A percentile compares a stretch with the other conserved stretches of the same genome.
Conservation (phyloP, 1,139 yeast species). For the Suhomyces kunorum region DNA sequence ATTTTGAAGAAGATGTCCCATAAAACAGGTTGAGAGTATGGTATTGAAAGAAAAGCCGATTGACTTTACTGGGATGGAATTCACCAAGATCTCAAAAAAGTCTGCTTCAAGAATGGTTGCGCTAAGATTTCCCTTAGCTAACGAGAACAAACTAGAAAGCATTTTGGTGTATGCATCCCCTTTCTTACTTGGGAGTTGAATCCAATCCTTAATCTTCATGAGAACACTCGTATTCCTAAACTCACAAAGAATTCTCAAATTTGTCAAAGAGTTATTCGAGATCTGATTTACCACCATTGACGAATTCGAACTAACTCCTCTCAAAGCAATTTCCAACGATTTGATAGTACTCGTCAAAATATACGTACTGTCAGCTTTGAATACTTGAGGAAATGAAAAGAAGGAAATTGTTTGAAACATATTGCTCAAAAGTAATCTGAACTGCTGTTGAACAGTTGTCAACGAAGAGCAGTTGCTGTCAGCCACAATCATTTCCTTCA, state of each 20-base stretch:
- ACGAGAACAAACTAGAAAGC: constrained; percentile 37
- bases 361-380: constrained; percentile 38
- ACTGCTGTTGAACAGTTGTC: constrained; percentile 27
- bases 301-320: constrained; percentile 51
- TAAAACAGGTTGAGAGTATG: constrained; percentile 43
- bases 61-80: constrained; percentile 46
- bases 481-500: constrained; percentile 29
- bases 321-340: constrained; percentile 63
- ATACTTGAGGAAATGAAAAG: constrained; percentile 42
- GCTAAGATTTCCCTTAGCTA: constrained; percentile 31
- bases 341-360: constrained; percentile 58
- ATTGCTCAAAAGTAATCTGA: constrained; percentile 33
- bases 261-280: constrained; percentile 58
- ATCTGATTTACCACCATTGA: constrained; percentile 56
- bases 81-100: constrained; percentile 54
- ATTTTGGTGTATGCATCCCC: constrained; percentile 35
- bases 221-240: constrained; percentile 39
- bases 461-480: constrained; percentile 10
- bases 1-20: constrained; percentile 41
- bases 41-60: constrained; percentile 41
- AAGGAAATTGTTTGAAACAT: constrained; percentile 40
- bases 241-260: constrained; percentile 56
- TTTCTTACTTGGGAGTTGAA: constrained; percentile 26
- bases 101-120: constrained; percentile 45
- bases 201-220: constrained; percentile 36